phyloP scores from a whole-genome alignment of 192 early-diverging fungal genomes.

The Coemansia sp. region DNA sequence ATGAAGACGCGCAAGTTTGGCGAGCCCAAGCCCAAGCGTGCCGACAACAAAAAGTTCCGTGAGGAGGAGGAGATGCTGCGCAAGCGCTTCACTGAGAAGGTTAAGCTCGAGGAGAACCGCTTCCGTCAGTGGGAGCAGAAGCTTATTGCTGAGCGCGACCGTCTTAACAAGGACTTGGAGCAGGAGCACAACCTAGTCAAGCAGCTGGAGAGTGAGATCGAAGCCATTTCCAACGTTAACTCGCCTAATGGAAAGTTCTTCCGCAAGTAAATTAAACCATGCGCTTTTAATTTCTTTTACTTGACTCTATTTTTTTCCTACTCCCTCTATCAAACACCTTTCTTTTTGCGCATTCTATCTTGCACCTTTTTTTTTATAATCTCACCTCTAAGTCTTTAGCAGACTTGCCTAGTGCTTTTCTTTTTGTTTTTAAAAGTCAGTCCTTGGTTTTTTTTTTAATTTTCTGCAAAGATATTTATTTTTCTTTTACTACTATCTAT shows the following conservation, averaged over 20 bases:
- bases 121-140: conserved; percentile 99
- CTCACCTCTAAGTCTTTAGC: too few relatives aligned
- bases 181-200: conserved; percentile 92
- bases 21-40: conserved; percentile 75
- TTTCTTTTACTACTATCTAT: neutral
- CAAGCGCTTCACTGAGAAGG: conserved; percentile 97
- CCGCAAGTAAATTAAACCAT: conserved; percentile 37
- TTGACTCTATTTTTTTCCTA: neutral
- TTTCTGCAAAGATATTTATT: conserved; percentile 1
- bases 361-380: too few relatives aligned
- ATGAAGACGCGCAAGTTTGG: conserved; percentile 89
- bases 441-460: neutral
- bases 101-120: conserved; percentile 92
- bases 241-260: conserved; percentile 53
- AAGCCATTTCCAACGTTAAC: conserved; percentile 44
- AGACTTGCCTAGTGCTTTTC: too few relatives aligned
- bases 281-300: conserved; percentile 1
- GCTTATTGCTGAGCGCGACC: conserved; percentile 93
- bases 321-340: too few relatives aligned
- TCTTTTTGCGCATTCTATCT: too few relatives aligned
- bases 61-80: conserved; percentile 95
- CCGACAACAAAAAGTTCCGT: conserved; percentile 92
- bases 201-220: conserved; percentile 80
- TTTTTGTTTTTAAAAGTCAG: too few relatives aligned
- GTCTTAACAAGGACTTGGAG: conserved; percentile 98